A percentile compares a stretch with the other conserved stretches of the same genome.
These are phyloP conservation scores for Beauveria rudraprayagi DNA, from an alignment of 2,329 filamentous ascomycete species.

Conservation along the genomic window DNA sequence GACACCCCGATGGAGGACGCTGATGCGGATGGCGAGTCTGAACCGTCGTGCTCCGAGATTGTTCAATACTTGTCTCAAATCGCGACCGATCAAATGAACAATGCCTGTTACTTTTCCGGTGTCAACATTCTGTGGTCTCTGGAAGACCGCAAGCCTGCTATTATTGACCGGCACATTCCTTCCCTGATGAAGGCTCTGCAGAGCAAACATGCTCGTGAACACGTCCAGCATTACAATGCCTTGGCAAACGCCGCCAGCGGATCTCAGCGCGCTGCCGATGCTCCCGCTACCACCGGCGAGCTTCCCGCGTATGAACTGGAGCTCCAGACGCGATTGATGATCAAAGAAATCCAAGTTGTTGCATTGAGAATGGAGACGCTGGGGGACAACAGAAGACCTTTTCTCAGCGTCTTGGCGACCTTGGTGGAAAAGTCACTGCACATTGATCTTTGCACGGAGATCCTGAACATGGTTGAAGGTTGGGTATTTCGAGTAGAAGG, in stretches of 20 bases:
- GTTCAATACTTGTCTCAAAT: slow-evolving; percentile 76
- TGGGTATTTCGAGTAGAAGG: slow-evolving; percentile 97
- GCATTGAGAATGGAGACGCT: slow-evolving; percentile 87
- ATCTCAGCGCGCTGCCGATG: slow-evolving; percentile 41
- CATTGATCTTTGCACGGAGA: slow-evolving; percentile 79
- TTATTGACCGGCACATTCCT: slow-evolving; percentile 83
- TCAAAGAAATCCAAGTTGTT: slow-evolving; percentile 91
- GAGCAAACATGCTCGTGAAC: slow-evolving; percentile 84
- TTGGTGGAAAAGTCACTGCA: slow-evolving; percentile 93
- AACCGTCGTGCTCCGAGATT: slow-evolving; percentile 78
- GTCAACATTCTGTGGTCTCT: slow-evolving; percentile 93
- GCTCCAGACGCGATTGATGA: slow-evolving; percentile 82
- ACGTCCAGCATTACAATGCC: slow-evolving; percentile 68
- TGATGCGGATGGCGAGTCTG: slow-evolving; percentile 76
- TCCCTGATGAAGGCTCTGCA: slow-evolving; percentile 91
- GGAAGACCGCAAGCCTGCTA: slow-evolving; percentile 71
- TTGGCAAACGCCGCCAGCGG: slow-evolving; percentile 43
- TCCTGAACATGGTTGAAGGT: slow-evolving; percentile 83
- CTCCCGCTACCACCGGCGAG: slow-evolving; percentile 43
- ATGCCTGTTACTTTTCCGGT: slow-evolving; percentile 73
- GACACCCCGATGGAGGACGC: slow-evolving; percentile 63
- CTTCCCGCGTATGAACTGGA: slow-evolving; percentile 72
- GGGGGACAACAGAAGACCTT: slow-evolving; percentile 83
- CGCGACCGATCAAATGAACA: slow-evolving; percentile 78
- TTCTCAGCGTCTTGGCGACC: slow-evolving; percentile 88